Evolutionary conservation across 108 stramenopile species (phyloP), one percentile per base, ranked within the genome.

Genomic region (Conticribra weissflogii): DNA sequence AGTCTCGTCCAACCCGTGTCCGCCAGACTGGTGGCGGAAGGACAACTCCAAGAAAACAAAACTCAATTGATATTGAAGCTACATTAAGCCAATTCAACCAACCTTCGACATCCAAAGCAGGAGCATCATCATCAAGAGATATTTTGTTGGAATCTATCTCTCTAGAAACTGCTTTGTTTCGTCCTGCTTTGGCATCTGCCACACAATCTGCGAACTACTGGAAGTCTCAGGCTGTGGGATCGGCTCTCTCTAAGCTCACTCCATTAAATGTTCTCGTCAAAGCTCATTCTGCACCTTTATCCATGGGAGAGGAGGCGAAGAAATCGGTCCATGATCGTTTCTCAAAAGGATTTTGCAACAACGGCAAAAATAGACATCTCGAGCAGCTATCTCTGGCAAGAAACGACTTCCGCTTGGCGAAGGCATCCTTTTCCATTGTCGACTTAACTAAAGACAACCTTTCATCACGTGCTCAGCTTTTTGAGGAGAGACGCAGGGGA

Each of bases 121-220:
- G 33, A 19, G 74, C 47, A 29, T 28, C 51, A 23, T 32, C 77
- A 3, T 59, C 72, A 34, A 59, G 61, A 3, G 78, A 56, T 51
- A 33, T 58, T 14, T 23, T 65, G 34, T 29, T 70, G 29, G 81
- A 76, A 54, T 66, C 73, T 14, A 66, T 68, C 36, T 74, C 72
- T 3, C 68, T 90, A 17, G 90, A 90, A 76, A 81, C 90, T 1
- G 79, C 89, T 9, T 62, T 91, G 29, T 91, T 87, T 72, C 85
- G 93, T 19, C 93, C 93, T 25, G 86, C 87, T 3, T 66, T 94
- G 33, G 79, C 66, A 50, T 78, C 86, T 9, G 90, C 87, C 0
- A 72, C 83, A 9, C 78, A 75, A 44, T 88, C 91, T 60, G 83
- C 93, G n/a, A 74, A 77, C 16, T 69, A 73, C 30, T 94, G 93